Conservation (phyloP, 2,329 filamentous ascomycete species). For the Zasmidium citrigriseum region DNA sequence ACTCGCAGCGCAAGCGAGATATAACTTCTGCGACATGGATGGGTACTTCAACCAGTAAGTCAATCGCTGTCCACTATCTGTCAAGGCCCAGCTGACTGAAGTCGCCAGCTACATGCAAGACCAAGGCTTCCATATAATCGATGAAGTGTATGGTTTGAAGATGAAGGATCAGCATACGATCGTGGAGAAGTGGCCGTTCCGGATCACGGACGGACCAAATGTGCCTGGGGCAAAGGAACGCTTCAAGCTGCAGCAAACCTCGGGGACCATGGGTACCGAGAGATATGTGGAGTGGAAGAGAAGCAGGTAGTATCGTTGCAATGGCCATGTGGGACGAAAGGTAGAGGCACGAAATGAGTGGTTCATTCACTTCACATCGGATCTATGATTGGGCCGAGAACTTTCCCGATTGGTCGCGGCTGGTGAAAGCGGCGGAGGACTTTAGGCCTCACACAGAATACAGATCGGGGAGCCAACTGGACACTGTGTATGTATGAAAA, state of each 20-base stretch:
- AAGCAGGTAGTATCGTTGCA: too few species aligned
- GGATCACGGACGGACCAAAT: conserved; percentile 9
- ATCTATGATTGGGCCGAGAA: too few species aligned
- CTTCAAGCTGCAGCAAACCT: conserved; percentile 14
- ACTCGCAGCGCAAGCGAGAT: background rate
- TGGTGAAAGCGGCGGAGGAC: too few species aligned
- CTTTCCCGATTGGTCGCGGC: too few species aligned
- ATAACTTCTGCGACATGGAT: conserved; percentile 5
- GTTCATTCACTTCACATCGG: too few species aligned
- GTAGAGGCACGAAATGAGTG: too few species aligned
- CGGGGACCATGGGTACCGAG: conserved; percentile 14
- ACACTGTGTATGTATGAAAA: too few species aligned
- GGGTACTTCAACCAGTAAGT: conserved; percentile 8
- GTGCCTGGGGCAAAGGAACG: conserved; percentile 16
- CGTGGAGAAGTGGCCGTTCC: conserved; percentile 20
- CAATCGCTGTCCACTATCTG: too few species aligned
- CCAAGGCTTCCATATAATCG: conserved; percentile 9
- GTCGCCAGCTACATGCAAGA: conserved; percentile 10
- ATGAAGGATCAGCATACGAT: conserved; percentile 21
- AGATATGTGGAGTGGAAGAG: conserved; percentile 25
- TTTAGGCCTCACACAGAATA: too few species aligned
- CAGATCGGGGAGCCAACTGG: too few species aligned
- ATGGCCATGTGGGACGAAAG: too few species aligned
- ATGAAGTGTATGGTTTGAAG: background rate
- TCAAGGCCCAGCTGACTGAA: too few species aligned